phyloP scores from a whole-genome alignment of 202 grass and related monocot species.

The Sporobolus alterniflorus region DNA sequence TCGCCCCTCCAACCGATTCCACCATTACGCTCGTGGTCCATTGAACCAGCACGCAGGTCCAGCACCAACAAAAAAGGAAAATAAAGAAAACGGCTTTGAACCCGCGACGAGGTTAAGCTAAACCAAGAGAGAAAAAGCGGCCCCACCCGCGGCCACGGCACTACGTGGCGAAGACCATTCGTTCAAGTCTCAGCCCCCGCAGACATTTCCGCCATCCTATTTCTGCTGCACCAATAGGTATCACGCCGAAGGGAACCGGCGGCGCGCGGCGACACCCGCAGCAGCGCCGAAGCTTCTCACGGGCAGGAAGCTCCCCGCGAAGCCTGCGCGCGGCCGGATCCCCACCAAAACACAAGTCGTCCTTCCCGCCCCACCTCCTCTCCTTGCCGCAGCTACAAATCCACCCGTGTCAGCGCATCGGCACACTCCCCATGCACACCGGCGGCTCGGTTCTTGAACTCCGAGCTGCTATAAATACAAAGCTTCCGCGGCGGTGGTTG shows the following conservation, averaged over 20 bases:
- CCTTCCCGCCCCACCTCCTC: background rate
- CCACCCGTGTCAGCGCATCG: background rate
- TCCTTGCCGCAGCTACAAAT: constrained; percentile 24
- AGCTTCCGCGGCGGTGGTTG: constrained; percentile 16
- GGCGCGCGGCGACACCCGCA: constrained; percentile 39
- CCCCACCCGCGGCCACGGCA: background rate
- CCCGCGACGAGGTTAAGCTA: background rate
- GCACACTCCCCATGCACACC: constrained; percentile 25
- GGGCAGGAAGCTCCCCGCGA: constrained; percentile 65
- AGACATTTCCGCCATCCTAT: constrained; percentile 31
- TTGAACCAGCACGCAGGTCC: background rate
- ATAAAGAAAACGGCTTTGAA: constrained; percentile 28
- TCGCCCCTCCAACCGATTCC: background rate
- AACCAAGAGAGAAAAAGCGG: background rate
- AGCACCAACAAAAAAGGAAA: background rate
- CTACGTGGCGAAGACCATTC: constrained; percentile 43
- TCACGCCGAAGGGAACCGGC: constrained; percentile 31
- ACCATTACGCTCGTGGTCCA: constrained; percentile 7
- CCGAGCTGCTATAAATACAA: constrained; percentile 46
- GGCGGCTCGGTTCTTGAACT: background rate
- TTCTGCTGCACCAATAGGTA: background rate
- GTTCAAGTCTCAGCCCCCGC: constrained; percentile 3
- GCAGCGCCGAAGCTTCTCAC: constrained; percentile 65
- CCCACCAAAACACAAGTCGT: background rate
- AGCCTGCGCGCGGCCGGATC: constrained; percentile 20